Evolutionary conservation across 2,329 filamentous ascomycete species (phyloP).

Genomic region (Coniochaeta pulveracea): DNA sequence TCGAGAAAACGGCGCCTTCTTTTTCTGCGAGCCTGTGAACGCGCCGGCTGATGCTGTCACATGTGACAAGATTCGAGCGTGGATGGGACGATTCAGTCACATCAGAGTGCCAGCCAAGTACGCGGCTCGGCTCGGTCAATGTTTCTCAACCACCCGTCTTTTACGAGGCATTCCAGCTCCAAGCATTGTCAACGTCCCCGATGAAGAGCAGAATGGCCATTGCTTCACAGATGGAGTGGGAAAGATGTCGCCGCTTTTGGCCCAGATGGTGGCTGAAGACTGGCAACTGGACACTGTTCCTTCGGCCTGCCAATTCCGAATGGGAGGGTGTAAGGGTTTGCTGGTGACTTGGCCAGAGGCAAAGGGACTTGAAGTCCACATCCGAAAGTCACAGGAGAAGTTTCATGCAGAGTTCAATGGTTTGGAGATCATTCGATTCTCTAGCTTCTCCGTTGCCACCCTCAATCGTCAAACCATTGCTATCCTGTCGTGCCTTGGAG

Average conservation of each 20-base stretch:
- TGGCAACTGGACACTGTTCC: constrained; percentile 54
- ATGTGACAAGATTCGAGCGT: constrained; percentile 65
- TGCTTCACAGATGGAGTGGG: constrained; percentile 90
- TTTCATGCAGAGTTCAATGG: constrained; percentile 61
- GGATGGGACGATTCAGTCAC: constrained; percentile 77
- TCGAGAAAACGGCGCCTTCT: constrained; percentile 82
- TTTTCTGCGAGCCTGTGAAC: constrained; percentile 60
- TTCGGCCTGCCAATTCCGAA: constrained; percentile 82
- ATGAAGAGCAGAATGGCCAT: constrained; percentile 57
- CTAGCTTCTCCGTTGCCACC: constrained; percentile 63
- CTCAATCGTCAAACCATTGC: constrained; percentile 86
- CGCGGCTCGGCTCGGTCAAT: constrained; percentile 81
- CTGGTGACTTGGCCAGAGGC: constrained; percentile 63
- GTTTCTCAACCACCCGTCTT: constrained; percentile 83
- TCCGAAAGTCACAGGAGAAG: constrained; percentile 80
- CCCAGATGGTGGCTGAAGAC: constrained; percentile 60
- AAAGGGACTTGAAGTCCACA: constrained; percentile 56
- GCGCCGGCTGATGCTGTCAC: constrained; percentile 35
- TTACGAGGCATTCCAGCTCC: constrained; percentile 54
- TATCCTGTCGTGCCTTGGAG: constrained; percentile 69
- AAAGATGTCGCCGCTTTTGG: constrained; percentile 73
- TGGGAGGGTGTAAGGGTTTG: constrained; percentile 88
- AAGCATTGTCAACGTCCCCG: constrained; percentile 48
- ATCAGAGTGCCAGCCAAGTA: constrained; percentile 84
- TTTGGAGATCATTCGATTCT: constrained; percentile 77